Evolutionary conservation across 2,329 filamentous ascomycete genomes (phyloP).

Genomic region (Pseudogymnoascus sp.): DNA sequence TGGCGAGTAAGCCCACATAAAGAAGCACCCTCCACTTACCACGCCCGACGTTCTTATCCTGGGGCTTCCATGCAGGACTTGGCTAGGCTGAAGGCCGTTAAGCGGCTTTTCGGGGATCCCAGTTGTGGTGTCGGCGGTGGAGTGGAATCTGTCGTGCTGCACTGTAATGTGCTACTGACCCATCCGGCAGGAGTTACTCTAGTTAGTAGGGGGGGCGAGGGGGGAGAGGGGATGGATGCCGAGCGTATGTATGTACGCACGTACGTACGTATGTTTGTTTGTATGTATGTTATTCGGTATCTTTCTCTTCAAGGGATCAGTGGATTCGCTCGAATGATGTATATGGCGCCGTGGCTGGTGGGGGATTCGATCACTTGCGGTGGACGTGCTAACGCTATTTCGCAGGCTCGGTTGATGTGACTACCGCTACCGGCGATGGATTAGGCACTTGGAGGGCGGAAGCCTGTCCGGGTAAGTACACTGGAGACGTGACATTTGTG

Average conservation of each 20-base stretch:
- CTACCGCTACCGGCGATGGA: background rate
- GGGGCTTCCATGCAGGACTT: background rate
- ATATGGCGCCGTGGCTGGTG: no score
- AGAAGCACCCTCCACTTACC: background rate
- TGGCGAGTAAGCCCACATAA: background rate
- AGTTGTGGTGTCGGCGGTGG: background rate
- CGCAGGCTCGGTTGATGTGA: background rate
- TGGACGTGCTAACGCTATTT: background rate
- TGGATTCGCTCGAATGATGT: background rate
- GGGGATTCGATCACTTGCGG: background rate
- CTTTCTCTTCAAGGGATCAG: background rate
- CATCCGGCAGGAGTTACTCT: conserved; percentile 5
- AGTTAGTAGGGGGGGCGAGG: background rate
- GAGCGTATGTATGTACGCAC: background rate
- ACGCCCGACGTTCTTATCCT: background rate
- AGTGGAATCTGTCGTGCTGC: background rate
- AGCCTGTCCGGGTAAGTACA: background rate
- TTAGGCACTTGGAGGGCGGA: background rate
- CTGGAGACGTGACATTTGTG: background rate
- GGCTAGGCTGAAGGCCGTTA: background rate
- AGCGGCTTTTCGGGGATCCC: background rate
- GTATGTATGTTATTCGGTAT: background rate
- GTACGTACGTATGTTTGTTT: background rate
- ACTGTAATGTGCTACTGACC: background rate
- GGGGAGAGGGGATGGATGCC: background rate